Conservation (phyloP, 108 stramenopile genomes). For the Pseudonitzschia pungens region DNA sequence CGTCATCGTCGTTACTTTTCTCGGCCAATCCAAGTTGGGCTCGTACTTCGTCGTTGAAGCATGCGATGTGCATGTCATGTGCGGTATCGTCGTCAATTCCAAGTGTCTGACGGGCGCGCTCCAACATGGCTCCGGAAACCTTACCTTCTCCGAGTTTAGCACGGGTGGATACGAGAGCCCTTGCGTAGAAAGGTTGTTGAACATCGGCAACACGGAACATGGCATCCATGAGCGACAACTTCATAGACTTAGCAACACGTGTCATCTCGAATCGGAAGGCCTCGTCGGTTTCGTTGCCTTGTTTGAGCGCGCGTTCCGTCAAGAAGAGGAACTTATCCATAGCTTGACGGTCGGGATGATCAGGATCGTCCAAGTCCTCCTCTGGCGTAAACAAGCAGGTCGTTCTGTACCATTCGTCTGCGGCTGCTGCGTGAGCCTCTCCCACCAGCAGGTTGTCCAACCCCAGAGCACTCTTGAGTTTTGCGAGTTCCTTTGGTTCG, state of each 20-base stretch:
- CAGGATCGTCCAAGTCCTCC: conserved; percentile 80
- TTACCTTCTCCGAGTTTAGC: conserved; percentile 69
- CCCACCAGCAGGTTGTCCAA: conserved; percentile 76
- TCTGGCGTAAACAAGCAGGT: conserved; percentile 60
- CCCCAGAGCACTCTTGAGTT: conserved; percentile 45
- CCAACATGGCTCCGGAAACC: conserved; percentile 71
- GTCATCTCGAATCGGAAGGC: conserved; percentile 83
- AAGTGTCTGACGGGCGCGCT: conserved; percentile 65
- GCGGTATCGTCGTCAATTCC: conserved; percentile 74
- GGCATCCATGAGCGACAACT: conserved; percentile 38
- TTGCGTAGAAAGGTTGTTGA: conserved; percentile 79
- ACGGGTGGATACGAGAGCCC: conserved; percentile 68
- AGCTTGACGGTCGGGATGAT: conserved; percentile 65
- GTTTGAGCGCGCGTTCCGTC: conserved; percentile 66
- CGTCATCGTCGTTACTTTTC: conserved; percentile 25
- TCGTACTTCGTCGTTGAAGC: conserved; percentile 70
- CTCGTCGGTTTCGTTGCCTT: conserved; percentile 76
- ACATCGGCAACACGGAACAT: conserved; percentile 60
- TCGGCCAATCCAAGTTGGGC: conserved; percentile 51
- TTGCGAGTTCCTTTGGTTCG: conserved; percentile 72
- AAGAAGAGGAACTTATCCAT: conserved; percentile 85
- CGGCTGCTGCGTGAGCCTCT: conserved; percentile 75
- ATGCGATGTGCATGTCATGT: conserved; percentile 65
- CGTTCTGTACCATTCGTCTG: conserved; percentile 59
- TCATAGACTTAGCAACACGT: conserved; percentile 68